Evolutionary conservation across 2,329 filamentous ascomycete genomes (phyloP).

Genomic region (Colletotrichum plurivorum): DNA sequence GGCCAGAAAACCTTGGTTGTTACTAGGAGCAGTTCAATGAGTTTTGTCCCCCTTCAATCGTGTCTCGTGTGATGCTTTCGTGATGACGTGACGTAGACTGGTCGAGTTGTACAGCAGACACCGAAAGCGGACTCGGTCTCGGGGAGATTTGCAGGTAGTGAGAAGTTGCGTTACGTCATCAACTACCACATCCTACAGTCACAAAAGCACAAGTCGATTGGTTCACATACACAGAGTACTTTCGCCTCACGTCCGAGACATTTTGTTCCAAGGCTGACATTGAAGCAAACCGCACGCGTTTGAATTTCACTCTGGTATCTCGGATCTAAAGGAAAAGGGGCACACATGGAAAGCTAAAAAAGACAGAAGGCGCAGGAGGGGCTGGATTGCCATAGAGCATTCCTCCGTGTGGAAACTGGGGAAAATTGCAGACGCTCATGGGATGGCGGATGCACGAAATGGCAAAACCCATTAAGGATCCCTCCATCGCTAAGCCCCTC

Average conservation of each 20-base stretch:
- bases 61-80: background rate
- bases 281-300: background rate
- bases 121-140: no score
- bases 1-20: slow-evolving; percentile 21
- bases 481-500: background rate
- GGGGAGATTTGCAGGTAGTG: no score
- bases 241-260: no score
- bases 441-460: background rate
- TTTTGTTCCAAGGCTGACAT: no score
- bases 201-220: no score
- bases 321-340: background rate
- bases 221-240: no score
- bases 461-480: background rate
- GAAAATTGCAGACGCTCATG: background rate
- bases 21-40: slow-evolving; percentile 36
- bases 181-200: no score
- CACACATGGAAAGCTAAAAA: background rate
- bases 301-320: slow-evolving; percentile 34
- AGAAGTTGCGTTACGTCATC: no score
- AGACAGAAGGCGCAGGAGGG: background rate
- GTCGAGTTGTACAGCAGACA: no score
- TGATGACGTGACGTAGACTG: background rate
- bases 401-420: no score
- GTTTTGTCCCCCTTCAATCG: slow-evolving; percentile 37
- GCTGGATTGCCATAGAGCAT: background rate